Evolutionary conservation across 2,329 filamentous ascomycete genomes (phyloP), one percentile per base, ranked within the genome.

Genomic region (Orbilia blumenaviensis): DNA sequence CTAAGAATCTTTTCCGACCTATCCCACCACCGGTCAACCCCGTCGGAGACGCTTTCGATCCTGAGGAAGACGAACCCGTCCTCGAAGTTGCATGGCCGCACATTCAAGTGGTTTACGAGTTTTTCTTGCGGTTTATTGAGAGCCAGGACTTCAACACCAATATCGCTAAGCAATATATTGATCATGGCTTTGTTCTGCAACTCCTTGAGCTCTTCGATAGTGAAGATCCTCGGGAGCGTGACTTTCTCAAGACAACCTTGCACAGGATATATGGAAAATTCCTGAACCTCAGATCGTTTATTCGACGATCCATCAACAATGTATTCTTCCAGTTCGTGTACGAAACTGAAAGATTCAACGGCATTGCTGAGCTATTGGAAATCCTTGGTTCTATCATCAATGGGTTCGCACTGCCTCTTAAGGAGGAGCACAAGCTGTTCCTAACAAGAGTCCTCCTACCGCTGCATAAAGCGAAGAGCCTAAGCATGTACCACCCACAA

Each of bases 111-210:
- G 95, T 99, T 42, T 99, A 99, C 84, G 95, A 99, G 84, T 99
- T 99, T 86, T 99, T 99, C 86, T 86, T 99, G 78, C 89, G 95
- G 75, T 99, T 99, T 84, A 99, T 99, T 80, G 95, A 99, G 84
- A 98, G 95, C 84, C 95, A 97, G 83, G 95, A 99, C 83, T 99
- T 99, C 87, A 99, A 98, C 86, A 99, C 95, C 80, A 99, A 99
- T 84, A 97, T 97, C 81, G 95, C 95, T 80, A 99, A 99, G 85
- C 92, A 94, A 77, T 97, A 97, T 83, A 99, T 99, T 83, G 95
- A 99, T 82, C 95, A 99, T 83, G 92, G 92, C 83, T 99, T 99
- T 82, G 95, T 99, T 50, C 88, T 99, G 77, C 75, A 96, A 86
- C 87, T 99, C 77, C 88, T 99, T n/a, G 95, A 99, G 83, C 86